Evolutionary conservation across 208 protist species (phyloP).

Genomic region (Naegleria gruberi): DNA sequence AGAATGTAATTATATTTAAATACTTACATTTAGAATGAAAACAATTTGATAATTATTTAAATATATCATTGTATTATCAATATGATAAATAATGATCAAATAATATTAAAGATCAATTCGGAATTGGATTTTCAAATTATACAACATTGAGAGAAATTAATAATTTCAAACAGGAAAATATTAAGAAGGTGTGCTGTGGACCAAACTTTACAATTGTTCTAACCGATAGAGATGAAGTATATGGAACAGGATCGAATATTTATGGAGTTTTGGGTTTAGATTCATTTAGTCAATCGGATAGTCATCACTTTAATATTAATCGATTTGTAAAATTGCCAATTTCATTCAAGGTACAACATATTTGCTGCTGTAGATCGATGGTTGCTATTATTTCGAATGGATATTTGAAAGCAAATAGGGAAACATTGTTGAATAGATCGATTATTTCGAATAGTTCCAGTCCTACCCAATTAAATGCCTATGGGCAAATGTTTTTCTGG

Average conservation of each 20-base stretch:
- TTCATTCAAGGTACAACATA: neutral
- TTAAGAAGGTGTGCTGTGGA: neutral
- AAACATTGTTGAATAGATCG: no score
- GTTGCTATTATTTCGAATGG: neutral
- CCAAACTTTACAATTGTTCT: neutral
- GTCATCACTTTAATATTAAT: neutral
- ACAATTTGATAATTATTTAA: no score
- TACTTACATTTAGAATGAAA: no score
- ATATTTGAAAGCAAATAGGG: neutral
- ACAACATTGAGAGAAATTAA: neutral
- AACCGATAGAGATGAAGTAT: neutral
- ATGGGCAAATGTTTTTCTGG: neutral
- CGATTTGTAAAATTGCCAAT: neutral
- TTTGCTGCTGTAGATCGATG: neutral
- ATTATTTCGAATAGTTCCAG: no score
- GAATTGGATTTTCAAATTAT: neutral
- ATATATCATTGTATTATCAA: no score
- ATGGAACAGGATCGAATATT: neutral
- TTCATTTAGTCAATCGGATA: neutral
- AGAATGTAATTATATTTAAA: no score
- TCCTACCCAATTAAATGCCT: no score
- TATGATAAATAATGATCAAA: no score
- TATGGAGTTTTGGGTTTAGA: neutral
- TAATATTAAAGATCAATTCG: neutral
- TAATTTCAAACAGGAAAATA: neutral